Evolutionary conservation across 768 basidiomycete genomes (phyloP), one percentile per base, ranked within the genome.

Genomic region (Tubosaeta brunneosetosa): DNA sequence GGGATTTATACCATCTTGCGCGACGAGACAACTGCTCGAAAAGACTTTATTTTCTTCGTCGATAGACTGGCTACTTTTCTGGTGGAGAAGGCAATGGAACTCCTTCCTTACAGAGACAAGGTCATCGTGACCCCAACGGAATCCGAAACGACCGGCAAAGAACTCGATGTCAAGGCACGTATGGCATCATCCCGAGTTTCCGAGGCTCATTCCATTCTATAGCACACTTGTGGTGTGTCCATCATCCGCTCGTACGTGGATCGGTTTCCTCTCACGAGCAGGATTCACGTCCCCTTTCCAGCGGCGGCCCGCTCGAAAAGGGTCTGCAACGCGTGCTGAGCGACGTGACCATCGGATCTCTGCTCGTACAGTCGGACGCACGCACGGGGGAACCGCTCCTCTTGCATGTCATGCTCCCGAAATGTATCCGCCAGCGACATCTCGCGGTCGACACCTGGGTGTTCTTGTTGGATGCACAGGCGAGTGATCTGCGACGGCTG

Each of bases 1-100:
- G 94, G 93, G 0, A 94, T 97, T 6, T 87, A 86, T 65, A 97
- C 95, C 0, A 84, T 89, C 25, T 64, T 99, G 19, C 80, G 95
- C 8, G 85, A 92, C 60, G 74, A 72, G 50, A 77, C 71, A n/a
- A 86, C 89, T 0, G 72, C 72, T 12, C 76, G 85, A 16, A 88
- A 89, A 60, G 93, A 97, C 63, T 98, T 97, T 62, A 84, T 97
- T 36, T 95, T 97, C 74, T 93, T 92, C 64, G 82, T 83, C 0
- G 93, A 97, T 65, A 80, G 95, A 16, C 73, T 98, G 2, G 82
- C 94, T 0, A 93, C 91, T 0, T 69, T 91, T 17, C 71, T 98
- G 22, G 82, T 90, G 5, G 95, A 98, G 69, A 79, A 84, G 65
- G 91, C 93, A 0, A 74, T 94, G 63, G 85, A 86, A 40, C 77